Percentiles rank a stretch among this genome's conserved stretches.
Conservation (phyloP, 805 yeast genomes). For the Yamadazyma sp. region DNA sequence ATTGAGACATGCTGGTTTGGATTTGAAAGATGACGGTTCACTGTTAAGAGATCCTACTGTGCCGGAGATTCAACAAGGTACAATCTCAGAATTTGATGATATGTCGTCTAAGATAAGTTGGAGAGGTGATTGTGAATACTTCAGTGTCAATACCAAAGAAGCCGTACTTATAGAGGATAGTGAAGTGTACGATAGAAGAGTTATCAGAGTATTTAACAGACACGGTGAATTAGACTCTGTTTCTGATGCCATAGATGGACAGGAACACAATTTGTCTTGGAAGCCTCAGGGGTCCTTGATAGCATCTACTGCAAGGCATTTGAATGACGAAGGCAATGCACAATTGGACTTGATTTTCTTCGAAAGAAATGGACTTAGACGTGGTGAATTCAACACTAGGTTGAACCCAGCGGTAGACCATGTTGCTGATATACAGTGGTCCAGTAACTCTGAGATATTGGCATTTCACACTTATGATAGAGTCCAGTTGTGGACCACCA, state of each 20-base stretch:
- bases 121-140: constrained; percentile 93
- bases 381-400: constrained; percentile 78
- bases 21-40: constrained; percentile 53
- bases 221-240: constrained; percentile 78
- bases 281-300: constrained; percentile 87
- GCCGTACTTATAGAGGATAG: constrained; percentile 43
- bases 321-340: constrained; percentile 48
- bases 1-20: constrained; percentile 65
- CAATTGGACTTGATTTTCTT: constrained; percentile 67
- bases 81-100: constrained; percentile 54
- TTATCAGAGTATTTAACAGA: constrained; percentile 76
- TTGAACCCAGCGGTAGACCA: constrained; percentile 47
- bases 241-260: constrained; percentile 84
- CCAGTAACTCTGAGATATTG: constrained; percentile 72
- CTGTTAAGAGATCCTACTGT: constrained; percentile 85
- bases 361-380: constrained; percentile 90
- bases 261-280: constrained; percentile 78
- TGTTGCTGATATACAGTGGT: constrained; percentile 69
- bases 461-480: constrained; percentile 62
- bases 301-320: constrained; percentile 75
- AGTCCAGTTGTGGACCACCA: constrained; percentile 87
- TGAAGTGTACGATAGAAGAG: constrained; percentile 55
- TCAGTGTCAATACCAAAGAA: constrained; percentile 68
- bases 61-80: constrained; percentile 69
- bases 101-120: constrained; percentile 61